Percentiles rank a stretch among this genome's conserved stretches.
Evolutionary conservation across 2,329 filamentous ascomycete species (phyloP).

Genomic region (Tolypocladium guangdongense): DNA sequence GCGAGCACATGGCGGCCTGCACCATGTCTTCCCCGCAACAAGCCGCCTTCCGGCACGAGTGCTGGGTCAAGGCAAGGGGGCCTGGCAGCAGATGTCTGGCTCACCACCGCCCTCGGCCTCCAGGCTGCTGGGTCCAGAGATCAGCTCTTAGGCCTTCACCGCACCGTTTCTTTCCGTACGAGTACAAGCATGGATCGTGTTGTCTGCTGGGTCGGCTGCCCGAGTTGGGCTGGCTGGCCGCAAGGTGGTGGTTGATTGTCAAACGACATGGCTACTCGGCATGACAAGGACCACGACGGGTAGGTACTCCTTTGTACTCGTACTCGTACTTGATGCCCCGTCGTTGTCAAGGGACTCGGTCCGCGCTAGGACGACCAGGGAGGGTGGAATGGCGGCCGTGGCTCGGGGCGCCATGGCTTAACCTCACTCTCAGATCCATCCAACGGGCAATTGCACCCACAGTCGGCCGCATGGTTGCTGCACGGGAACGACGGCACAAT

Average conservation of each 20-base stretch:
- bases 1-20: not conserved
- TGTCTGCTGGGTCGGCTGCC: not conserved
- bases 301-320: not conserved
- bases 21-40: not conserved
- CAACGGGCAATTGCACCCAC: conserved; percentile 6
- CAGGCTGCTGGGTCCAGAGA: not conserved
- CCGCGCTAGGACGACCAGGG: not conserved
- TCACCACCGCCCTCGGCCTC: not conserved
- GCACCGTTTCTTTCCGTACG: not conserved
- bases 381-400: conserved; percentile 5
- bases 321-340: too few species aligned
- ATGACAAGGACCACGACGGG: not conserved
- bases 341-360: not conserved
- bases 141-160: not conserved
- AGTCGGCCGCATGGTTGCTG: conserved; percentile 1
- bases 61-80: not conserved
- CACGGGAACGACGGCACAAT: conserved; percentile 10
- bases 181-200: not conserved
- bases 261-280: not conserved
- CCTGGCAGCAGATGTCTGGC: not conserved
- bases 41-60: not conserved
- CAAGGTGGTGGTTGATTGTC: not conserved
- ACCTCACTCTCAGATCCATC: not conserved
- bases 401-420: conserved; percentile 1
- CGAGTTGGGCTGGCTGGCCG: not conserved